Conservation (phyloP, 768 basidiomycete species). For the Trametes punicea region DNA sequence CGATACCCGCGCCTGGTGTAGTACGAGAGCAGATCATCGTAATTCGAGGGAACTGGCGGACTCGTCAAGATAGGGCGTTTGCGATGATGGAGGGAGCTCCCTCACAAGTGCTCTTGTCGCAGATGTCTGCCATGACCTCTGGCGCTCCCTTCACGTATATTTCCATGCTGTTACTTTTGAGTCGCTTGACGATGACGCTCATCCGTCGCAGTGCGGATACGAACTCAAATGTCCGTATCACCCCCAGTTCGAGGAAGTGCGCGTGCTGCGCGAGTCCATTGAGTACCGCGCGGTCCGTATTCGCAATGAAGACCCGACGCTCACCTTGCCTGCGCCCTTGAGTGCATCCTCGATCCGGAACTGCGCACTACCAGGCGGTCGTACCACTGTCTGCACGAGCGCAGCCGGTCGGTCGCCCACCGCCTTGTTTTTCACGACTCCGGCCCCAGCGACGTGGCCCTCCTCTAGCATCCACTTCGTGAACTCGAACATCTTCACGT, state of each 20-base stretch:
- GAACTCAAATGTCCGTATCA: conserved; percentile 95
- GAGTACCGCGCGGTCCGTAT: too few relatives aligned
- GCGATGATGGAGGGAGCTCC: conserved; percentile 14
- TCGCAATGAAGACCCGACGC: conserved; percentile 12
- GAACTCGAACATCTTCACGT: conserved; percentile 97
- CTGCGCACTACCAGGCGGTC: conserved; percentile 89
- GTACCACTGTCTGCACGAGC: conserved; percentile 92
- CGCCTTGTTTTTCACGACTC: conserved; percentile 61
- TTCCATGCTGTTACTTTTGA: conserved; percentile 95
- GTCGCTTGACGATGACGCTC: conserved; percentile 95
- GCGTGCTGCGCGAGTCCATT: conserved; percentile 63
- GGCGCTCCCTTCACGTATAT: conserved; percentile 99
- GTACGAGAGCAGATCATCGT: conserved; percentile 92
- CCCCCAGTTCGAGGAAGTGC: conserved; percentile 95
- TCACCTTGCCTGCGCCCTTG: conserved; percentile 75
- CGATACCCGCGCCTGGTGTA: conserved; percentile 97
- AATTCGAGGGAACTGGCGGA: conserved; percentile 84
- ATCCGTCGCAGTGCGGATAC: conserved; percentile 90
- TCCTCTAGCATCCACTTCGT: conserved; percentile 96
- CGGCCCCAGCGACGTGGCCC: conserved; percentile 68
- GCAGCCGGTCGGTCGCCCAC: conserved; percentile 72
- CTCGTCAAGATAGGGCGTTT: conserved; percentile 15
- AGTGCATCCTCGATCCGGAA: conserved; percentile 94
- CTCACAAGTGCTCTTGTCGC: conserved; percentile 88
- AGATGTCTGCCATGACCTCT: conserved; percentile 96